A percentile compares a stretch with the other conserved stretches of the same genome.
Conservation (phyloP, 352 stramenopile species). For the Globisporangium cylindrosporum region DNA sequence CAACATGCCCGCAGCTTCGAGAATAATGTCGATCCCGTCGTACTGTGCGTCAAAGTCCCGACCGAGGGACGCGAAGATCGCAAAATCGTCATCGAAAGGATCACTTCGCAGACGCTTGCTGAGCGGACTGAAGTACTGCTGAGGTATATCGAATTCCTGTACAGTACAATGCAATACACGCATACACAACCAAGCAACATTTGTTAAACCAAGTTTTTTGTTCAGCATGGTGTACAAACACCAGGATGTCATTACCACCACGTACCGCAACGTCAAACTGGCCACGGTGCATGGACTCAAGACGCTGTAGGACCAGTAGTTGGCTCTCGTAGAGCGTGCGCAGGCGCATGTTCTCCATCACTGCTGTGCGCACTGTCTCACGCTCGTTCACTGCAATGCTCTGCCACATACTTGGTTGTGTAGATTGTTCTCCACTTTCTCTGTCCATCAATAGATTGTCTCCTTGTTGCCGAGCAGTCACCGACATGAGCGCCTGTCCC, state of each 20-base stretch:
- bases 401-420: constrained; percentile 22
- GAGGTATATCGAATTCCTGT: background rate
- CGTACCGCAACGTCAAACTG: constrained; percentile 8
- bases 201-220: background rate
- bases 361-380: constrained; percentile 23
- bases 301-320: constrained; percentile 29
- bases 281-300: constrained; percentile 29
- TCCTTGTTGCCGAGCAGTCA: background rate
- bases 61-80: constrained; percentile 32
- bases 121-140: background rate
- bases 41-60: constrained; percentile 28
- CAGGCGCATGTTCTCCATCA: constrained; percentile 33
- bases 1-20: constrained; percentile 20
- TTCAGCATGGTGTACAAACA: background rate
- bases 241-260: too few relatives aligned
- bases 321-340: constrained; percentile 31
- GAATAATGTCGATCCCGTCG: constrained; percentile 24
- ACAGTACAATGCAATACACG: background rate
- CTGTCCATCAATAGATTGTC: background rate
- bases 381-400: constrained; percentile 31
- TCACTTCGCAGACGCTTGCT: background rate
- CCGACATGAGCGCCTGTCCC: background rate
- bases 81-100: constrained; percentile 11
- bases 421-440: background rate
- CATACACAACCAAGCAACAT: background rate